A percentile compares a stretch with the other conserved stretches of the same genome.
phyloP scores from a whole-genome alignment of 345 rosid species.

The Firmiana major region DNA sequence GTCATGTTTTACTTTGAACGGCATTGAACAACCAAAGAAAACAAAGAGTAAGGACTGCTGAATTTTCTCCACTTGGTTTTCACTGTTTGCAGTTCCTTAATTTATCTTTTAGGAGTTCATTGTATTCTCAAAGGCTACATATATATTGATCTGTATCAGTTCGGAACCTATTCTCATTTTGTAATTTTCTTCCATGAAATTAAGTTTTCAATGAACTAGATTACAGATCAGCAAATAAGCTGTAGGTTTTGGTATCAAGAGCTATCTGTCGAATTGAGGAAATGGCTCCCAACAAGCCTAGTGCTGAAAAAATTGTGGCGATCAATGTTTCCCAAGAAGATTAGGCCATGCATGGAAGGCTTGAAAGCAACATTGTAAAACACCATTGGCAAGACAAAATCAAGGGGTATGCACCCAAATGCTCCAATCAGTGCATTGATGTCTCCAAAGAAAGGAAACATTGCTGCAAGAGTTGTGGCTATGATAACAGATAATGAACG shows the following conservation, averaged over 20 bases:
- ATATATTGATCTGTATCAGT: neutral
- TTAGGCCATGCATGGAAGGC: slow-evolving; percentile 33
- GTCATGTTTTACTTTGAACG: too few relatives aligned
- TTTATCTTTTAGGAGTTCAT: neutral
- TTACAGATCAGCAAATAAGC: slow-evolving; percentile 29
- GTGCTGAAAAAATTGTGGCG: slow-evolving; percentile 18
- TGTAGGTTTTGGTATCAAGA: slow-evolving; percentile 37
- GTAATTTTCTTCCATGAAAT: neutral
- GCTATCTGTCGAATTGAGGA: slow-evolving; percentile 39
- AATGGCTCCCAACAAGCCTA: slow-evolving; percentile 31
- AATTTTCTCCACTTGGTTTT: neutral
- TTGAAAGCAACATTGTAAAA: slow-evolving; percentile 42
- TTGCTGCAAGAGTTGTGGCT: slow-evolving; percentile 31
- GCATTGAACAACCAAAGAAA: too few relatives aligned
- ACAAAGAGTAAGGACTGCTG: neutral
- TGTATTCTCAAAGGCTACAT: neutral
- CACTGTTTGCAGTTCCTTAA: neutral
- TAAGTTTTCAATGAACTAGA: neutral
- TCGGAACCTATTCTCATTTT: neutral
- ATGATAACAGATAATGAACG: slow-evolving; percentile 34
- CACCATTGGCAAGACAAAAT: slow-evolving; percentile 39
- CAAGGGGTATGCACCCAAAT: slow-evolving; percentile 42
- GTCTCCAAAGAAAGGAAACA: slow-evolving; percentile 52
- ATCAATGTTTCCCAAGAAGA: slow-evolving; percentile 37
- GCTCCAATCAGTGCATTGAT: slow-evolving; percentile 41